These are phyloP conservation scores for Backusella westeae DNA, from an alignment of 192 early-diverging fungal species.

Conservation along the genomic window DNA sequence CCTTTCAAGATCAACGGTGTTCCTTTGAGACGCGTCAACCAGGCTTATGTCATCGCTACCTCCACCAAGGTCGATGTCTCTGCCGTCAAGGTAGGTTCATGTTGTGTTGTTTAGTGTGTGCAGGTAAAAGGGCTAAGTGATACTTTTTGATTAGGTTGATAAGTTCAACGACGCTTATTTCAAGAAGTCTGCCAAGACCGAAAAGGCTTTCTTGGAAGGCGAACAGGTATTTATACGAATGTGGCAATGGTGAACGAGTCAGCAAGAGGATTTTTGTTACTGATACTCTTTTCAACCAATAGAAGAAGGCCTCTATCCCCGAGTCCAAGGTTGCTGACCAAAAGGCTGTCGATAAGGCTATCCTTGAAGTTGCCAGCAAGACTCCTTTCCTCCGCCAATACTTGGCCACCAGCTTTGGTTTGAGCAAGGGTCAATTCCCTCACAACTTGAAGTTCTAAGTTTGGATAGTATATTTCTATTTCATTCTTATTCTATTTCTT, in stretches of 20 bases:
- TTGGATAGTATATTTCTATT: background rate
- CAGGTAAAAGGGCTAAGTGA: background rate
- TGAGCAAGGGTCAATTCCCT: conserved; percentile 95
- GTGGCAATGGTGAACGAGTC: background rate
- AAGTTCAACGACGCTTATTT: conserved; percentile 96
- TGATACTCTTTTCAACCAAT: background rate
- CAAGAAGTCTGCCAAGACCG: conserved; percentile 75
- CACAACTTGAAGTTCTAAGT: conserved; percentile 95
- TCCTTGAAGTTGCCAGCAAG: conserved; percentile 81
- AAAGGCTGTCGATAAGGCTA: conserved; percentile 83
- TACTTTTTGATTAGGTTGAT: conserved; percentile 26
- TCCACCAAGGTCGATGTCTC: conserved; percentile 97
- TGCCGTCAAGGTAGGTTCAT: conserved; percentile 54
- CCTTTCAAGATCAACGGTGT: conserved; percentile 99
- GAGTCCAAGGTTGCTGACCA: conserved; percentile 85
- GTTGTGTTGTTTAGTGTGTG: background rate
- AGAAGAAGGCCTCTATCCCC: conserved; percentile 78
- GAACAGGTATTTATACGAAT: conserved; percentile 41
- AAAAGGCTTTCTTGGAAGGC: conserved; percentile 88
- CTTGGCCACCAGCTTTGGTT: conserved; percentile 84
- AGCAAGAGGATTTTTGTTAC: background rate
- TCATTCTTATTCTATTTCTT: background rate
- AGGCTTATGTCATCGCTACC: conserved; percentile 99
- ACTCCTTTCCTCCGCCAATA: conserved; percentile 86
- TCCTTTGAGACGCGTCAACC: conserved; percentile 96